Evolutionary conservation across 257 asterid species (phyloP).

Genomic region (Anisodus tanguticus): DNA sequence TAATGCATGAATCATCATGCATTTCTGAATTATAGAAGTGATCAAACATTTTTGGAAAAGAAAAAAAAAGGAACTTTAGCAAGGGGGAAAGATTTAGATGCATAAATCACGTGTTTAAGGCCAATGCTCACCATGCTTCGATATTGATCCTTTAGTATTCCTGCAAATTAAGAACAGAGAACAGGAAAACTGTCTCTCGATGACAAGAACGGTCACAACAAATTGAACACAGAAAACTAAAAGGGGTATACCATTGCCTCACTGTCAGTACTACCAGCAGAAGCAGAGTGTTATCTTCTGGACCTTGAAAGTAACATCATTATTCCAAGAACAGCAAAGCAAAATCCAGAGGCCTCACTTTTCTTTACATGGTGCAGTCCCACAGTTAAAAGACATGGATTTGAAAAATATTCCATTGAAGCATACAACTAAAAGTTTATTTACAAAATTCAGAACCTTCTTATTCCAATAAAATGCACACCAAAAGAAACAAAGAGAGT

Average conservation of each 20-base stretch:
- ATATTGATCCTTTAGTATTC: neutral
- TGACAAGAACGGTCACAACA: neutral
- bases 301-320: neutral
- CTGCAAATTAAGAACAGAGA: neutral
- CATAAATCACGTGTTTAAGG: neutral
- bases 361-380: neutral
- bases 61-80: neutral
- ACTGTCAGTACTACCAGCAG: neutral
- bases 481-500: neutral
- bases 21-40: neutral
- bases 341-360: neutral
- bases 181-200: neutral
- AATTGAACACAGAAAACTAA: neutral
- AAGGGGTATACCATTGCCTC: neutral
- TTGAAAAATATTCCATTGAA: neutral
- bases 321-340: neutral
- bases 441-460: neutral
- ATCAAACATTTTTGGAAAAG: neutral
- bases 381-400: neutral
- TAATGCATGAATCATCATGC: neutral
- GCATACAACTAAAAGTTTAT: too few relatives aligned
- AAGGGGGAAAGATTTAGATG: neutral
- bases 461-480: neutral
- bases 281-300: neutral
- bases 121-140: neutral